Evolutionary conservation across 345 rosid genomes (phyloP).

Genomic region (Melastoma malabathricum): DNA sequence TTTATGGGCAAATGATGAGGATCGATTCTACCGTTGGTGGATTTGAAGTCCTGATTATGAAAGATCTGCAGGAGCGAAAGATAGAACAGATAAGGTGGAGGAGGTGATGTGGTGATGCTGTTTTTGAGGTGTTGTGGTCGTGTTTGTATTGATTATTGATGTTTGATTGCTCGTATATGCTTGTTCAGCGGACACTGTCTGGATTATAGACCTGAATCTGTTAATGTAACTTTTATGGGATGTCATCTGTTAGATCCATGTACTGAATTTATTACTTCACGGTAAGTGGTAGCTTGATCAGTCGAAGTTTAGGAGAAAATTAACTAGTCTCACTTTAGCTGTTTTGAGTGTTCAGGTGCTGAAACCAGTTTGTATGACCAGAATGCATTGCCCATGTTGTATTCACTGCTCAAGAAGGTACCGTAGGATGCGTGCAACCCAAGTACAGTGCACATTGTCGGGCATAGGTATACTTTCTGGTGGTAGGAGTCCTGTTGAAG

Average conservation of each 20-base stretch:
- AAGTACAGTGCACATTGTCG: slow-evolving; percentile 23
- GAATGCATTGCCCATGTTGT: slow-evolving; percentile 29
- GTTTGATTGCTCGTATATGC: background rate
- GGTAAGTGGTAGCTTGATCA: background rate
- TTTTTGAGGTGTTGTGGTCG: too few relatives aligned
- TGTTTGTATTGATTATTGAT: background rate
- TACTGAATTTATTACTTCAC: background rate
- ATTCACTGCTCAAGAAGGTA: slow-evolving; percentile 30
- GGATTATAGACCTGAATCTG: background rate
- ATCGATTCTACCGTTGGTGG: too few relatives aligned
- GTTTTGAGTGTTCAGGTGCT: slow-evolving; percentile 19
- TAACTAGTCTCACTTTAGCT: slow-evolving; percentile 2
- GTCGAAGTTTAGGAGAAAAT: slow-evolving; percentile 1
- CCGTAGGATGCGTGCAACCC: slow-evolving; percentile 29
- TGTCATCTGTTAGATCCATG: background rate
- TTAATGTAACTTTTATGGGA: background rate
- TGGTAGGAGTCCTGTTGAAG: slow-evolving; percentile 20
- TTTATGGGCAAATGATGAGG: too few relatives aligned
- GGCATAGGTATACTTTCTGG: slow-evolving; percentile 20
- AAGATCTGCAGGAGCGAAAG: slow-evolving; percentile 11
- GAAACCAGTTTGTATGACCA: slow-evolving; percentile 7
- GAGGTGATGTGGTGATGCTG: too few relatives aligned
- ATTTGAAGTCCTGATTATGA: slow-evolving; percentile 7
- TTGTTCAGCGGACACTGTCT: background rate
- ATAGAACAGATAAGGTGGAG: background rate